Evolutionary conservation across 345 rosid species (phyloP), one percentile per base, ranked within the genome.

Genomic region (Aquilaria yunnanensis): DNA sequence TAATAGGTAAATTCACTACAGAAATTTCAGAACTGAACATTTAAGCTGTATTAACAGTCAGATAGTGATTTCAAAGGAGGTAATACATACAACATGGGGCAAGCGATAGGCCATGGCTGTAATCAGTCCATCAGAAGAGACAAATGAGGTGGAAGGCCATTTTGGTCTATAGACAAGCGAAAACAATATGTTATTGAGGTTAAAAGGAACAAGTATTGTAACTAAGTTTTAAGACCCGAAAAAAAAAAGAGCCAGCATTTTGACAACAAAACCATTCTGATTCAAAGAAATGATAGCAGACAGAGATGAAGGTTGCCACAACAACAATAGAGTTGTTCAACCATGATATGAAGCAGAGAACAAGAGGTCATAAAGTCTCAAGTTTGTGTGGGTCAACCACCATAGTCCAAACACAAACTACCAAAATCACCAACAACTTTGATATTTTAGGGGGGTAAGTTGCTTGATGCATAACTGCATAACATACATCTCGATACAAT

Each of bases 61-160:
- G 53, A 62, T 62, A 54, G 29, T 62, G 9, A 49, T 14, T 49
- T 34, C 7, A 49, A 46, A 58, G 56, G 33, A 54, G 32, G 3
- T 59, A 63, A 68, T 62, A 82, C 97, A 12, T 85, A 94, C 99
- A 68, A 90, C 97, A 70, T 94, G 97, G 68, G 97, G 97, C 67
- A 86, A 76, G 64, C 99, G 96, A 68, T 90, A 94, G 56, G 99
- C 96, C 97, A 94, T 88, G 53, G 99, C 96, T 14, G 98, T 90
- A 71, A 94, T 81, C 80, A 94, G 69, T 65, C 97, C 97, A 70
- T 94, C 99, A 54, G 89, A 83, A 29, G 97, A 85, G 70, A 86
- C 89, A 69, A 94, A 94, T 69, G 97, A 90, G 53, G 96, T 84
- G 70, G 97, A 88, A 47, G 99, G 99, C 99, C 99, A 94, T 68